Percentiles rank a stretch among this genome's conserved stretches.
phyloP scores from a whole-genome alignment of 192 early-diverging fungal species.

The Ambispora gerdemannii region DNA sequence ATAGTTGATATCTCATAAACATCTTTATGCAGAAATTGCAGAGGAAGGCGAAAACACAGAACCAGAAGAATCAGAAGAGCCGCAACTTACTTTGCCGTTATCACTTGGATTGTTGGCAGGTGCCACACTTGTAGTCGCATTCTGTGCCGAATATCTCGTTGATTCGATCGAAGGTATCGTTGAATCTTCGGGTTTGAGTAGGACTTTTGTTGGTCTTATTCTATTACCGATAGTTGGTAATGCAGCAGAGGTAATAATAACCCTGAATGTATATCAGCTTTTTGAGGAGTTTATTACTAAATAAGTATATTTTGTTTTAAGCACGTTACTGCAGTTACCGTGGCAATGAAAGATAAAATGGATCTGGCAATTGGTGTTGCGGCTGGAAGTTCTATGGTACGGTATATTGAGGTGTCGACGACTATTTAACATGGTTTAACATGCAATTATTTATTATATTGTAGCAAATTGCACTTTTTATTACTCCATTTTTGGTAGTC shows the following conservation, averaged over 20 bases:
- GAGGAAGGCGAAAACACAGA: conserved; percentile 37
- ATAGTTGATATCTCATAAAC: conserved; percentile 77
- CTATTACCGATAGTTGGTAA: conserved; percentile 89
- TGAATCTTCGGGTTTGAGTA: conserved; percentile 58
- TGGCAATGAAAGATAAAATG: conserved; percentile 91
- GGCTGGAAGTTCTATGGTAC: conserved; percentile 69
- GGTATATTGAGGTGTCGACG: neutral
- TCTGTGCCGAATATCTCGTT: conserved; percentile 80
- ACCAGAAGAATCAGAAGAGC: conserved; percentile 54
- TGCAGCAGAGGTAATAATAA: conserved; percentile 44
- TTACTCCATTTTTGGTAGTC: conserved; percentile 69
- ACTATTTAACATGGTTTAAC: too few relatives aligned
- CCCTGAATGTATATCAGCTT: too few relatives aligned
- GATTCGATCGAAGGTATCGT: conserved; percentile 72
- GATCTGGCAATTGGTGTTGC: conserved; percentile 70
- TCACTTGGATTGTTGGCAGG: conserved; percentile 56
- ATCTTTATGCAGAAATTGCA: conserved; percentile 40
- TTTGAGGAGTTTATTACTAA: too few relatives aligned
- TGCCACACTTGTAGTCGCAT: conserved; percentile 65
- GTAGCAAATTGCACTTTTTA: conserved; percentile 77
- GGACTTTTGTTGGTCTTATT: conserved; percentile 91
- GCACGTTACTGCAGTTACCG: conserved; percentile 80
- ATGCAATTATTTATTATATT: neutral
- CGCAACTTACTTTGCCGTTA: conserved; percentile 55
- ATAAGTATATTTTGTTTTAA: conserved; percentile 43